phyloP scores from a whole-genome alignment of 2,329 filamentous ascomycete species.

The Colletotrichum spinosum region DNA sequence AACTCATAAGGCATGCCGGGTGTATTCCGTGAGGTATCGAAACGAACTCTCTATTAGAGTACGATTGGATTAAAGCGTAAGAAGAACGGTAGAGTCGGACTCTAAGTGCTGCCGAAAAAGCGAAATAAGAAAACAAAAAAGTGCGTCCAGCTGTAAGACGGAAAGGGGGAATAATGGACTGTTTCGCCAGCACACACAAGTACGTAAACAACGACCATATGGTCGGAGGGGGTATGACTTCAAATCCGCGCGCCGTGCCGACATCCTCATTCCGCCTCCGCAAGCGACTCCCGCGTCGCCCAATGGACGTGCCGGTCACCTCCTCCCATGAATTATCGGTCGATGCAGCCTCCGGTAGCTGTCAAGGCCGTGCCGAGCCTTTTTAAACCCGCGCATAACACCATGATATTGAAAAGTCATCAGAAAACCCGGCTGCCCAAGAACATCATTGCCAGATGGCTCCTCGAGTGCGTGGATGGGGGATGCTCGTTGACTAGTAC shows the following conservation, averaged over 20 bases:
- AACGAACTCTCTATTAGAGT: neutral
- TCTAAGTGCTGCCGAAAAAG: slow-evolving; percentile 43
- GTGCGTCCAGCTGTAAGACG: slow-evolving; percentile 54
- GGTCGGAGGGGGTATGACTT: slow-evolving; percentile 28
- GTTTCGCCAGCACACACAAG: slow-evolving; percentile 30
- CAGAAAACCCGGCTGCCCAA: slow-evolving; percentile 33
- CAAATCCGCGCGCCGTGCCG: slow-evolving; percentile 28
- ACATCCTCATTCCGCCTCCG: slow-evolving; percentile 23
- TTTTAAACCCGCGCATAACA: slow-evolving; percentile 37
- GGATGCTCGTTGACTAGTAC: slow-evolving; percentile 70
- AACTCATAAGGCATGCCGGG: slow-evolving; percentile 40
- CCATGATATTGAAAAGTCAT: slow-evolving; percentile 37
- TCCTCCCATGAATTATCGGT: slow-evolving; percentile 14
- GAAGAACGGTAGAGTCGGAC: slow-evolving; percentile 40
- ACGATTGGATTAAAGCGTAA: slow-evolving; percentile 45
- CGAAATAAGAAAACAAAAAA: slow-evolving; percentile 51
- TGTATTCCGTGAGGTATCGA: slow-evolving; percentile 52
- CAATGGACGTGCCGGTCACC: slow-evolving; percentile 11
- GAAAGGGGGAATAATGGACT: slow-evolving; percentile 41
- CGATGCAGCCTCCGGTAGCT: slow-evolving; percentile 27
- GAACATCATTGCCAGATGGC: slow-evolving; percentile 33
- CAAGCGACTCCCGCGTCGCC: slow-evolving; percentile 23
- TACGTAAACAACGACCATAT: slow-evolving; percentile 33
- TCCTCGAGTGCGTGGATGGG: slow-evolving; percentile 28
- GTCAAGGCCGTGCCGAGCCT: slow-evolving; percentile 31